Evolutionary conservation across 2,329 filamentous ascomycete genomes (phyloP).

Genomic region (Xylariaceae sp.): DNA sequence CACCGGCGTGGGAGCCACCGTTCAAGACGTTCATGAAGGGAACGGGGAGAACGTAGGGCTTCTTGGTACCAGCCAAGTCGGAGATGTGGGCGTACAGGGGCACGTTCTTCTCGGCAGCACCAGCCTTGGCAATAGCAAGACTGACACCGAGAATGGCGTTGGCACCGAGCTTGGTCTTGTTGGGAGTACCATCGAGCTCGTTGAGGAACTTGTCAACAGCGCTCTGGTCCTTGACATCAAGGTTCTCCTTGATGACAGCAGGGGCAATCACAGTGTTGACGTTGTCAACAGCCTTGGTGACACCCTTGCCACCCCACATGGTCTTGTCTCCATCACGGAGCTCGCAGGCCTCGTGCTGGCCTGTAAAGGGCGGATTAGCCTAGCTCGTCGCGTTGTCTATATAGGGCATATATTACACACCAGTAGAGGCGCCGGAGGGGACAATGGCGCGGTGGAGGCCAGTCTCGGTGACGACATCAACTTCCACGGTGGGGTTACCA

Average conservation of each 20-base stretch:
- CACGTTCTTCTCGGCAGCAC: constrained; percentile 81
- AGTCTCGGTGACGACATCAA: constrained; percentile 93
- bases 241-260: constrained; percentile 72
- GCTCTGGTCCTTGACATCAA: constrained; percentile 83
- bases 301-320: constrained; percentile 84
- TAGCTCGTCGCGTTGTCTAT: constrained; percentile 15
- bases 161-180: constrained; percentile 84
- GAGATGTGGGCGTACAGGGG: constrained; percentile 85
- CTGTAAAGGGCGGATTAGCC: constrained; percentile 39
- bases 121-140: constrained; percentile 81
- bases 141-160: constrained; percentile 85
- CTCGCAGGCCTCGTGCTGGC: constrained; percentile 86
- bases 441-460: constrained; percentile 97
- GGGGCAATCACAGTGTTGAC: constrained; percentile 79
- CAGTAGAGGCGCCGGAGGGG: constrained; percentile 92
- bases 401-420: constrained; percentile 46
- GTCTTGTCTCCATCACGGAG: constrained; percentile 84
- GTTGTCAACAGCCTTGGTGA: constrained; percentile 78
- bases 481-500: constrained; percentile 96
- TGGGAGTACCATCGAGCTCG: constrained; percentile 75
- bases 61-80: constrained; percentile 82
- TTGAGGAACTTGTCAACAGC: constrained; percentile 80
- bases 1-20: constrained; percentile 92
- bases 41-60: constrained; percentile 83
- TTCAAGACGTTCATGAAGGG: constrained; percentile 94